Base-by-base conservation (phyloP, 1,139 yeast species). In the Geotrichum reessii region DNA sequence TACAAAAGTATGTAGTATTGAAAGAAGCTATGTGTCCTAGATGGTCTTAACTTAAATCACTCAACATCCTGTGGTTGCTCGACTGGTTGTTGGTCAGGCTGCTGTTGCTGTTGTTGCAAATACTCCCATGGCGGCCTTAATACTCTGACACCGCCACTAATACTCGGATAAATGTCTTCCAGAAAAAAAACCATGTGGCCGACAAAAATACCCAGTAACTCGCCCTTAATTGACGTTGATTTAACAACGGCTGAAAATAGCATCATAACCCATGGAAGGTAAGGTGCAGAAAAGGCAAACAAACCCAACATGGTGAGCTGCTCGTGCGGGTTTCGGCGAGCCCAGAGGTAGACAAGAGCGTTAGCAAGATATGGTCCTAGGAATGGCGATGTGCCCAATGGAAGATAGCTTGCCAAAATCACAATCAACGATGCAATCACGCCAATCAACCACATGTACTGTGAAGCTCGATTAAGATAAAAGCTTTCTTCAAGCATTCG, bases 141-240 rank as follows among this genome's bases (percentile, higher is more conserved):
- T 12, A 68, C 68, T 42, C 74, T 59, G 44, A 56, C 58, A 11
- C 74, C 73, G n/a, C 65, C 61, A 22, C 58, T 21, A 22, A 58
- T 19, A 48, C 55, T 54, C 27, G 60, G 60, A 42, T 57, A 69
- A n/a, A 76, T 70, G 61, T 79, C 82, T 63, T 74, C 74, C 24
- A 77, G 64, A 59, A 74, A 78, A 63, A 76, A 74, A 47, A 73
- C 67, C 2, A 71, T 54, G 58, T 80, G 83, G 9, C 83, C 83
- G 24, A 78, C 70, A 0, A 73, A 62, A 17, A 77, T 73, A 14
- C 80, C 79, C 2, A 74, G 62, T 12, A 75, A 55, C 52, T 74
- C 75, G 27, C 71, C 68, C 54, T 66, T 64, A 5, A 65, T 60
- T 22, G 64, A 66, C 53, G 63, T 62, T 50, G 66, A 50, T 17